Evolutionary conservation across 2,329 filamentous ascomycete genomes (phyloP), one percentile per base, ranked within the genome.

Genomic region (Curvularia lunata): DNA sequence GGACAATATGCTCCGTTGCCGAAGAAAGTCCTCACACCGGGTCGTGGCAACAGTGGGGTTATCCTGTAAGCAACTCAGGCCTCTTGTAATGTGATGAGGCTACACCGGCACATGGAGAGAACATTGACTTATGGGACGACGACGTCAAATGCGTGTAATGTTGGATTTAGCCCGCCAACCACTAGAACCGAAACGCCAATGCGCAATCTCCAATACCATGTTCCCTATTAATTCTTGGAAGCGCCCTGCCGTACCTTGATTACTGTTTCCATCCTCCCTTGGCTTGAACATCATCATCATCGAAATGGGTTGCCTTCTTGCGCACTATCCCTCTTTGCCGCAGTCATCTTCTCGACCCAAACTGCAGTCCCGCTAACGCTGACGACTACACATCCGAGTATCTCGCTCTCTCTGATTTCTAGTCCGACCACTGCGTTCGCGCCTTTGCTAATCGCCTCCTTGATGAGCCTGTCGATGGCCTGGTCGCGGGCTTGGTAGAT

Each of bases 361-460:
- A 68, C 69, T 5, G 72, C 72, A 3, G 73, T 75, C 5, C 72
- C 73, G 34, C 71, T 71, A 3, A 65, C 65, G 50, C 65, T 73
- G n/a, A 75, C 67, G 28, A 74, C 70, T 5, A 73, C 61, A 50
- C 74, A 75, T 1, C 73, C 72, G 37, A 75, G 52, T 4, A 75
- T 62, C 54, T 75, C 73, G 49, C 65, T 71, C 49, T 75, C 73
- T 12, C 70, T 63, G 27, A 75, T 66, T 3, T 67, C 63, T 42
- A 75, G 50, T 6, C 72, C 73, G 1, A 75, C 54, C 32, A 73
- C 62, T 0, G 73, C 73, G 50, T 75, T 75, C 16, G 71, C 72
- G 4, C 73, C 73, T 28, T 69, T 64, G 7, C 57, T 55, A 10
- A 75, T 62, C 16, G 71, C 74, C 51, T 75, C 71, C n/a, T 65